Conservation (phyloP, 2,329 filamentous ascomycete species). For the Diatrype stigma region DNA sequence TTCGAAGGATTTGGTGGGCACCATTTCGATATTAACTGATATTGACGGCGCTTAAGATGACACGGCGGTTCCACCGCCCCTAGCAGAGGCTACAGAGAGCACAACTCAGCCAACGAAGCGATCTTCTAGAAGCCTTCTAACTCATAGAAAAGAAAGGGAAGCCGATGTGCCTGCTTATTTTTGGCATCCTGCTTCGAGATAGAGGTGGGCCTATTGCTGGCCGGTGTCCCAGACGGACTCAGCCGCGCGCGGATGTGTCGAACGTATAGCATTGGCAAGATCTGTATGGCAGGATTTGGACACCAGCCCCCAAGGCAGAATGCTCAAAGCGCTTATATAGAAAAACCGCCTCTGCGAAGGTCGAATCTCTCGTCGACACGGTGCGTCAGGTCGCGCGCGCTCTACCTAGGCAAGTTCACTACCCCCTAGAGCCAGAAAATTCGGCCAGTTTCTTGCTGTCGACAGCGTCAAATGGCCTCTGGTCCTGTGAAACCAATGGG, state of each 20-base stretch:
- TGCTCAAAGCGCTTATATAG: slow-evolving; percentile 5
- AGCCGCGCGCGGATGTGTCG: neutral
- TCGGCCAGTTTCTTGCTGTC: slow-evolving; percentile 2
- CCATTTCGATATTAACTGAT: neutral
- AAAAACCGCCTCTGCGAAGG: slow-evolving; percentile 12
- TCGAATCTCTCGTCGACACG: slow-evolving; percentile 10
- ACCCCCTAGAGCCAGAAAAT: slow-evolving; percentile 10
- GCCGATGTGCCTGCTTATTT: neutral
- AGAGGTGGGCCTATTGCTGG: neutral
- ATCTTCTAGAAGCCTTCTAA: neutral
- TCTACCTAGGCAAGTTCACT: slow-evolving; percentile 8
- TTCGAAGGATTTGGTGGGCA: neutral
- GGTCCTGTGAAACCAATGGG: slow-evolving; percentile 13
- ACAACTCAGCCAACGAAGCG: neutral
- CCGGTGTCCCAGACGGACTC: neutral
- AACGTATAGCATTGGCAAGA: neutral
- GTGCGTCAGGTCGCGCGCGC: slow-evolving; percentile 26
- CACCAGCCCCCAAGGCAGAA: slow-evolving; percentile 13
- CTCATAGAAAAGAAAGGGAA: neutral
- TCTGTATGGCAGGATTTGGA: slow-evolving; percentile 13
- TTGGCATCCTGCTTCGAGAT: neutral
- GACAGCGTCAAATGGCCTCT: slow-evolving; percentile 14
- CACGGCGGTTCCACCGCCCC: neutral
- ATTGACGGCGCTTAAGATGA: neutral
- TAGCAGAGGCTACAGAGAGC: neutral